A percentile compares a stretch with the other conserved stretches of the same genome.
phyloP scores from a whole-genome alignment of 257 asterid species.

The Datura wrightii region DNA sequence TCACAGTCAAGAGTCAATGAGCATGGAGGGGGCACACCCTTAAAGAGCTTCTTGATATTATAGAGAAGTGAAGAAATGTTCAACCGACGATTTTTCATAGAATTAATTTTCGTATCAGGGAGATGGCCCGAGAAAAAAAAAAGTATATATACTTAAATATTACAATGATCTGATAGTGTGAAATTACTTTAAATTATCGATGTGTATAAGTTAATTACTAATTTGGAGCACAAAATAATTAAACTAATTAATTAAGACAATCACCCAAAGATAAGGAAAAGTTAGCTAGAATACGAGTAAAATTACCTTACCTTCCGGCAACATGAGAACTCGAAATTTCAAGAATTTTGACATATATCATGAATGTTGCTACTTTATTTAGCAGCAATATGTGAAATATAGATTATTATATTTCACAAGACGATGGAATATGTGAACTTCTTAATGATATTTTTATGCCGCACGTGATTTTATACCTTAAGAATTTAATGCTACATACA shows the following conservation, averaged over 20 bases:
- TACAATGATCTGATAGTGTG: not conserved
- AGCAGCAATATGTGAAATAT: too few relatives aligned
- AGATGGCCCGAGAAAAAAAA: not conserved
- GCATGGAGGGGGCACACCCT: slow-evolving; percentile 17
- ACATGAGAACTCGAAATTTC: too few relatives aligned
- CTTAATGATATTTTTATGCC: not conserved
- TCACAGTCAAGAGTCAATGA: not conserved
- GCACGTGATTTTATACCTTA: not conserved
- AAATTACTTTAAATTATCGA: not conserved
- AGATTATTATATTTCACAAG: too few relatives aligned
- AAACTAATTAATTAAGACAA: too few relatives aligned
- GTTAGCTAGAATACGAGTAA: too few relatives aligned
- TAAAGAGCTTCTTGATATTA: not conserved
- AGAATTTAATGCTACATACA: not conserved
- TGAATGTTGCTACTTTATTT: too few relatives aligned
- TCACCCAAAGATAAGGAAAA: too few relatives aligned
- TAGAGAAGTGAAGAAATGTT: not conserved
- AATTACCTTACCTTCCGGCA: too few relatives aligned
- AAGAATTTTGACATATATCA: too few relatives aligned
- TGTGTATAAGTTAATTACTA: not conserved
- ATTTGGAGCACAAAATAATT: not conserved
- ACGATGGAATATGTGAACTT: too few relatives aligned
- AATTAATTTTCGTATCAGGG: not conserved
- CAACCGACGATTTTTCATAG: not conserved
- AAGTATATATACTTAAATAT: not conserved